Evolutionary conservation across 2,329 filamentous ascomycete species (phyloP), one percentile per base, ranked within the genome.

Genomic region (Sporothrix euskadiensis): DNA sequence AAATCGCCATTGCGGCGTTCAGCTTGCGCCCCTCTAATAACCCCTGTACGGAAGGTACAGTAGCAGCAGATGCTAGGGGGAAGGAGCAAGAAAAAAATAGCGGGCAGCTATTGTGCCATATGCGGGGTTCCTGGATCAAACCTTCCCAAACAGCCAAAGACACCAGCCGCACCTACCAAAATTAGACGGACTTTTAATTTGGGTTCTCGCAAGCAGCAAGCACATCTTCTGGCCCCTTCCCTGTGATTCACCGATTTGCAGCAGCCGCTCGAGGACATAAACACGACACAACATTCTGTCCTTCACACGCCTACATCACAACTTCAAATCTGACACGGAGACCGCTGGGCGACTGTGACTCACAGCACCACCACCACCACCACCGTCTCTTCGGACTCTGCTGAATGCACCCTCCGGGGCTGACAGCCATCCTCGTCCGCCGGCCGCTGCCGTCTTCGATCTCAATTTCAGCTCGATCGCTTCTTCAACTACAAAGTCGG

Each of bases 321-420:
- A 16, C 35, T 32, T 12, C 39, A 22, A 56, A 12, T 32, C 49
- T 59, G 52, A 49, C 26, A 47, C 61, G 32, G n/a, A 72, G 61
- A 65, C n/a, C 14, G 35, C 39, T 44, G 47, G 39, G 39, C 61
- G 19, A 66, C 12, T 30, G 72, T 75, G 74, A 72, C 69, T 70
- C 71, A 70, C 52, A 16, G 9, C 68, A 66, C 44, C 14, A 14
- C 69, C 19, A 70, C 52, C 12, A 12, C 30, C 32, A 70, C 52
- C 12, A 12, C 30, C 32, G 14, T 4, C 10, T 19, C 30, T 30
- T 61, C 16, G 26, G 5, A 12, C n/a, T 7, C 44, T 71, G 19
- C 71, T 75, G 74, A 73, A 75, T 75, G 74, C 66, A 59, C 73
- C 44, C 52, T 61, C 54, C 52, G 56, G 71, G 71, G 44, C 71